Conservation (phyloP, 1,139 yeast species). For the Schizosaccharomyces versatilis region DNA sequence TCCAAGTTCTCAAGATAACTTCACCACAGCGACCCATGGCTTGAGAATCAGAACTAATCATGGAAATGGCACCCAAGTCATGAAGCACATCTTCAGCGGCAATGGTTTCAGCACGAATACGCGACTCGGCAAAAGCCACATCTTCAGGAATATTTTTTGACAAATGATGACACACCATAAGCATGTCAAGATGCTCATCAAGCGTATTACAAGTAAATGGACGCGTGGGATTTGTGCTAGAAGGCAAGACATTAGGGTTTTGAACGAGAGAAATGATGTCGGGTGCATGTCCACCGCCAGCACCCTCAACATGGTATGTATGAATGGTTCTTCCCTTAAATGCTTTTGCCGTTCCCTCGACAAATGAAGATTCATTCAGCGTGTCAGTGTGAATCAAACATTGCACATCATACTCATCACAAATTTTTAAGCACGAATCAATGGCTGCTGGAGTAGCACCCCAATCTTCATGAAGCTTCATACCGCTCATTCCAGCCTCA, state of each 20-base stretch:
- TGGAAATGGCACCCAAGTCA: conserved; percentile 11
- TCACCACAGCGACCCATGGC: conserved; percentile 11
- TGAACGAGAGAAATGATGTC: conserved; percentile 9
- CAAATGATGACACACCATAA: conserved; percentile 11
- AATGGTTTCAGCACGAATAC: conserved; percentile 11
- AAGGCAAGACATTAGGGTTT: conserved; percentile 8
- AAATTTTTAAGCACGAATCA: conserved; percentile 7
- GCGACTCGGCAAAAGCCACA: conserved; percentile 11
- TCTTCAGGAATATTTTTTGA: conserved; percentile 11
- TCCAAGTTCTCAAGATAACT: conserved; percentile 10
- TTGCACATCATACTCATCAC: conserved; percentile 11
- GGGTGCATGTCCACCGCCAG: conserved; percentile 11
- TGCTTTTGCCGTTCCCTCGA: conserved; percentile 10
- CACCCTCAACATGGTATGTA: conserved; percentile 11
- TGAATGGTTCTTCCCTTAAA: conserved; percentile 11
- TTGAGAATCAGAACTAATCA: conserved; percentile 11
- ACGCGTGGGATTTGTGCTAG: conserved; percentile 11
- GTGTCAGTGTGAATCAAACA: conserved; percentile 11
- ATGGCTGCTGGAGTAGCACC: conserved; percentile 11
- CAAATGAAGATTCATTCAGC: conserved; percentile 9
- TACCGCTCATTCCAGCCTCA: conserved; percentile 9
- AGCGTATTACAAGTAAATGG: conserved; percentile 10
- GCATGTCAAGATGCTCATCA: conserved; percentile 10
- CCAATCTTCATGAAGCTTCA: conserved; percentile 11
- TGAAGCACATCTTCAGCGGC: conserved; percentile 11